These are phyloP conservation scores for Gremmenia infestans DNA, from an alignment of 2,329 filamentous ascomycete species.

Conservation along the genomic window DNA sequence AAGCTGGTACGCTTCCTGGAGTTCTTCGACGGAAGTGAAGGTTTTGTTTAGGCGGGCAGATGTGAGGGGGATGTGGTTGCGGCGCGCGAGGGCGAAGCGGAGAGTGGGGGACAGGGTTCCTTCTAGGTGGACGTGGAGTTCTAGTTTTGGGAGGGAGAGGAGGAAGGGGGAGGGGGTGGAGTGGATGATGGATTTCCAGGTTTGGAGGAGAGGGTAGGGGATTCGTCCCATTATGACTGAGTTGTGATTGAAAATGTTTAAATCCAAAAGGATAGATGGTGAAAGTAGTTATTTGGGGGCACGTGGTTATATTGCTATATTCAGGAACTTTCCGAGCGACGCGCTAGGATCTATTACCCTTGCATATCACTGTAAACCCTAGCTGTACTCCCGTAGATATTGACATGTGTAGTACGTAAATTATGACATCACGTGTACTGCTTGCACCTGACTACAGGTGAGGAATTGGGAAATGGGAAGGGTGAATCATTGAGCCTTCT, in stretches of 20 bases:
- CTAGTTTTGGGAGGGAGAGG: slow-evolving; percentile 63
- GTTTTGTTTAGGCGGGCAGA: slow-evolving; percentile 52
- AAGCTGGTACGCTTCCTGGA: slow-evolving; percentile 43
- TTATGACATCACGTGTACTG: too few species aligned
- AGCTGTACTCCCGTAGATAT: too few species aligned
- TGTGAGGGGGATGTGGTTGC: slow-evolving; percentile 55
- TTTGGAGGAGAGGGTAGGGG: background rate
- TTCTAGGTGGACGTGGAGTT: slow-evolving; percentile 75
- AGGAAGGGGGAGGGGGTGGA: slow-evolving; percentile 41
- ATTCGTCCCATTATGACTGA: background rate
- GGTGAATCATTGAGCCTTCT: background rate
- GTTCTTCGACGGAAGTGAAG: slow-evolving; percentile 37
- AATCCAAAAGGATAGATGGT: too few species aligned
- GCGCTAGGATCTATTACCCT: too few species aligned
- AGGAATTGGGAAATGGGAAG: too few species aligned
- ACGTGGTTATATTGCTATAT: too few species aligned
- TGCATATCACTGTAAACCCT: too few species aligned
- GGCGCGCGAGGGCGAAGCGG: slow-evolving; percentile 60
- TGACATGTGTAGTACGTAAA: too few species aligned
- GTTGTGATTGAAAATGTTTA: too few species aligned
- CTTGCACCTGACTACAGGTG: too few species aligned
- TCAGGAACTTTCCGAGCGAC: too few species aligned
- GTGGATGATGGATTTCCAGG: background rate
- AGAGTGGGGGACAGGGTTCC: slow-evolving; percentile 63
- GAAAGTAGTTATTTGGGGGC: too few species aligned